Conservation (phyloP, 371 early-diverging fungal species). For the Cokeromyces recurvatus region DNA sequence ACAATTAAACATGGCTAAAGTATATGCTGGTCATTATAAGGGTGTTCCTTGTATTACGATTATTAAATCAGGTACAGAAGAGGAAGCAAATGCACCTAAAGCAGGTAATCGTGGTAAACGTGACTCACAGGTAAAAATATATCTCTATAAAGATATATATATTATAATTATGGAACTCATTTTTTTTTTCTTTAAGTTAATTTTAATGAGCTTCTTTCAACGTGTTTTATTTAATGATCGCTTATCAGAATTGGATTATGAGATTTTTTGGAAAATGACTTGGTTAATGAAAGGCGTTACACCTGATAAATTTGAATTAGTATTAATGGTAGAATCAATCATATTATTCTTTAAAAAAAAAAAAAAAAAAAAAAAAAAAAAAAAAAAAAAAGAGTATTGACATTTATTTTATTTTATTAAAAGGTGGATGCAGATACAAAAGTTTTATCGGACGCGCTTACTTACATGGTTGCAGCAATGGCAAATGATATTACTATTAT, state of each 20-base stretch:
- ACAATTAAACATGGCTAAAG: slow-evolving; percentile 91
- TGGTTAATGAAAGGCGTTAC: slow-evolving; percentile 76
- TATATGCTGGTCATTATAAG: slow-evolving; percentile 90
- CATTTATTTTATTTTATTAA: too few species aligned
- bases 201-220: slow-evolving; percentile 95
- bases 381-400: too few species aligned
- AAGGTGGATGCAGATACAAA: slow-evolving; percentile 95
- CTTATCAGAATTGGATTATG: slow-evolving; percentile 94
- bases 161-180: background rate
- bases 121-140: slow-evolving; percentile 82
- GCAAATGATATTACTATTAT: slow-evolving; percentile 77
- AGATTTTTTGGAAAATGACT: slow-evolving; percentile 89
- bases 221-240: slow-evolving; percentile 91
- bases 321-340: slow-evolving; percentile 90
- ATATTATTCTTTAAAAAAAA: background rate
- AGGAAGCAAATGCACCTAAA: slow-evolving; percentile 65
- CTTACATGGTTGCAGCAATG: slow-evolving; percentile 79
- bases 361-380: too few species aligned
- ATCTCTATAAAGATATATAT: background rate
- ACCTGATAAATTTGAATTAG: slow-evolving; percentile 84
- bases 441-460: slow-evolving; percentile 72
- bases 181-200: slow-evolving; percentile 20
- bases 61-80: slow-evolving; percentile 87
- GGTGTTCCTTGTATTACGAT: slow-evolving; percentile 86
- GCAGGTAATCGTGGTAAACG: slow-evolving; percentile 98